Evolutionary conservation across 352 stramenopile genomes (phyloP).

Genomic region (Pythium insidiosum): DNA sequence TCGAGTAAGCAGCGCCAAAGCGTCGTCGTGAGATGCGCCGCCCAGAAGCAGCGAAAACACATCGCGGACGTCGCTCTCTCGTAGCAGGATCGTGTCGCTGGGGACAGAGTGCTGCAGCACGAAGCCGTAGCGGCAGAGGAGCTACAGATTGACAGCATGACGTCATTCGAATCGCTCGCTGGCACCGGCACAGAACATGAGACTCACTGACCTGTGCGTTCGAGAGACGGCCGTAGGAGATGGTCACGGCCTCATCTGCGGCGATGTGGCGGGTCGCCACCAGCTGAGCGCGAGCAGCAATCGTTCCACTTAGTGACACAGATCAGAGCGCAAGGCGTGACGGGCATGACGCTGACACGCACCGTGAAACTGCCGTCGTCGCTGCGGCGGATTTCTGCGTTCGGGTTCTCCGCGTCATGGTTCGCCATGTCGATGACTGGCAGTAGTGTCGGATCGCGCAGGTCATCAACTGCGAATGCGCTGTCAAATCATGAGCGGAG

Average conservation of each 20-base stretch:
- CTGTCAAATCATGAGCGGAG: slow-evolving; percentile 13
- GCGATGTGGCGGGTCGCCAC: slow-evolving; percentile 31
- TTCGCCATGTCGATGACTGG: slow-evolving; percentile 80
- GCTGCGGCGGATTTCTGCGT: slow-evolving; percentile 38
- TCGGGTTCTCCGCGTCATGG: slow-evolving; percentile 30
- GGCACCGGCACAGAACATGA: not conserved
- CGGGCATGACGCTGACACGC: not conserved
- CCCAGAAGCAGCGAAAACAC: no score
- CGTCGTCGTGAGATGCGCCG: slow-evolving; percentile 14
- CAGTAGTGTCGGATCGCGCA: slow-evolving; percentile 44
- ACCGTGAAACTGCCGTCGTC: slow-evolving; percentile 41
- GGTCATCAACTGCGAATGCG: slow-evolving; percentile 16
- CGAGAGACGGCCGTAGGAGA: slow-evolving; percentile 64
- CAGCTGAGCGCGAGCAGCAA: slow-evolving; percentile 31
- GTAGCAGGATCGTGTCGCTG: slow-evolving; percentile 51
- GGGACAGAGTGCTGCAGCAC: slow-evolving; percentile 27
- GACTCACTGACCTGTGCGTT: slow-evolving; percentile 49
- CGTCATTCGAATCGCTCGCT: not conserved
- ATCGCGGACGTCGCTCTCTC: no score
- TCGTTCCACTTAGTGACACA: no score
- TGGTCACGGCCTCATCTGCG: slow-evolving; percentile 41
- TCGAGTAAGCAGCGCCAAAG: slow-evolving; percentile 11
- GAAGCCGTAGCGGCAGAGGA: slow-evolving; percentile 70
- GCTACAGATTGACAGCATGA: slow-evolving; percentile 9
- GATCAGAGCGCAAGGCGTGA: not conserved